Evolutionary conservation across 73 alveolate genomes (phyloP).

Genomic region (Paramecium primaurelia): DNA sequence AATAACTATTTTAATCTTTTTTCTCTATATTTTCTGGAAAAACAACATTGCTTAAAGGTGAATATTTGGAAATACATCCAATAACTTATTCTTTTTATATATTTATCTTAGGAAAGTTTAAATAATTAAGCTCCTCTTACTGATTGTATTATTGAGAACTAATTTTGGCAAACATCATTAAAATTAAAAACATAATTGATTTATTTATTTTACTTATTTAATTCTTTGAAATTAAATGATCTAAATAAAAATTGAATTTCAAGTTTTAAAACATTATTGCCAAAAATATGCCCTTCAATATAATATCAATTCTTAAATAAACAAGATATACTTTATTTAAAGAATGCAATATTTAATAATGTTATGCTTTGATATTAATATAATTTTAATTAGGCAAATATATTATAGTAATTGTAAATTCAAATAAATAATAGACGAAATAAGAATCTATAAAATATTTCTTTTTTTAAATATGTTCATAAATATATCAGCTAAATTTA

Average conservation of each 20-base stretch:
- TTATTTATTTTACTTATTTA: not conserved
- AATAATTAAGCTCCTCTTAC: not conserved
- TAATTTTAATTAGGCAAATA: not conserved
- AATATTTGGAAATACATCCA: not conserved
- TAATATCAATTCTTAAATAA: no score
- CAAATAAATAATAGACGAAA: not conserved
- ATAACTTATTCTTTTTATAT: not conserved
- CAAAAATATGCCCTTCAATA: not conserved
- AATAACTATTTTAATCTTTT: not conserved
- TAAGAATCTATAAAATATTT: no score
- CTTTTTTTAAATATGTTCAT: no score
- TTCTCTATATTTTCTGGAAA: not conserved
- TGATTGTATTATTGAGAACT: not conserved
- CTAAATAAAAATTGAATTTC: not conserved
- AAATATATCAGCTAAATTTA: no score
- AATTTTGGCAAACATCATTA: not conserved
- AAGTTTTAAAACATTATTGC: not conserved
- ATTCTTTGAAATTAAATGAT: not conserved
- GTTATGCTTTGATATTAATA: no score
- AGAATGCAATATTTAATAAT: no score
- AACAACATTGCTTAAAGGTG: not conserved
- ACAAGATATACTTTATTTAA: no score
- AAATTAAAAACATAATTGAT: not conserved
- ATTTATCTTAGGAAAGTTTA: not conserved
- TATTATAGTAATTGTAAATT: no score